Conservation (phyloP, 1,284 basidiomycete species). For the Pterula multifida region DNA sequence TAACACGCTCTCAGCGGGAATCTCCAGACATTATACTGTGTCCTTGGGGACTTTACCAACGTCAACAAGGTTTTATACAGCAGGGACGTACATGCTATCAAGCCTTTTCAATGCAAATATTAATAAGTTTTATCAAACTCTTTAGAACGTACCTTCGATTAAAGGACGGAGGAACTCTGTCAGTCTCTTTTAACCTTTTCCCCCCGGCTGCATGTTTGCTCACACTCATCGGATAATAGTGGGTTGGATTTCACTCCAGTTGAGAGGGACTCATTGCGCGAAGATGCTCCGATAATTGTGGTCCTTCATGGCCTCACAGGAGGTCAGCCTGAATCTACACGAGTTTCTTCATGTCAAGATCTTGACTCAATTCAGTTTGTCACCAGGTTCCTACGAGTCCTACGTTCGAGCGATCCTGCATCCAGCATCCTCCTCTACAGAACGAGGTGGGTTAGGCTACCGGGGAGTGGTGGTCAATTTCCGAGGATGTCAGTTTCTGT, state of each 20-base stretch:
- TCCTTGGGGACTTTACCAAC: slow-evolving; percentile 43
- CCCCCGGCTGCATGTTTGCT: slow-evolving; percentile 1
- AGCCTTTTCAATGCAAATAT: slow-evolving; percentile 1
- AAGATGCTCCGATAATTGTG: slow-evolving; percentile 71
- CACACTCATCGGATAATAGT: slow-evolving; percentile 21
- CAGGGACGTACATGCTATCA: slow-evolving; percentile 26
- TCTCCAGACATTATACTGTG: slow-evolving; percentile 38
- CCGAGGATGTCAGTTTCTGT: slow-evolving; percentile 46
- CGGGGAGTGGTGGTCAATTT: slow-evolving; percentile 67
- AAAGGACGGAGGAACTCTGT: slow-evolving; percentile 65
- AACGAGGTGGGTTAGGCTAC: slow-evolving; percentile 58
- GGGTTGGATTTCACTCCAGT: slow-evolving; percentile 65
- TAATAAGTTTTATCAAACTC: slow-evolving; percentile 8
- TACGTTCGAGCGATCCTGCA: slow-evolving; percentile 77
- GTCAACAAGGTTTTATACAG: slow-evolving; percentile 55
- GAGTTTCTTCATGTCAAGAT: slow-evolving; percentile 7
- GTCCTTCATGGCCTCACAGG: slow-evolving; percentile 84
- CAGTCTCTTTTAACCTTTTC: slow-evolving; percentile 5
- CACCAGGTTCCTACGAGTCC: slow-evolving; percentile 72
- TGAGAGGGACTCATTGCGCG: slow-evolving; percentile 33
- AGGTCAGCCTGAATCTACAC: slow-evolving; percentile 27
- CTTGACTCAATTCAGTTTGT: neutral
- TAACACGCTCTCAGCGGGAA: neutral
- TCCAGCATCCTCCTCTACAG: slow-evolving; percentile 47
- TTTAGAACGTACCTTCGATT: slow-evolving; percentile 43